Conservation (phyloP, 179 eudicot species). For the Dionaea muscipula region DNA sequence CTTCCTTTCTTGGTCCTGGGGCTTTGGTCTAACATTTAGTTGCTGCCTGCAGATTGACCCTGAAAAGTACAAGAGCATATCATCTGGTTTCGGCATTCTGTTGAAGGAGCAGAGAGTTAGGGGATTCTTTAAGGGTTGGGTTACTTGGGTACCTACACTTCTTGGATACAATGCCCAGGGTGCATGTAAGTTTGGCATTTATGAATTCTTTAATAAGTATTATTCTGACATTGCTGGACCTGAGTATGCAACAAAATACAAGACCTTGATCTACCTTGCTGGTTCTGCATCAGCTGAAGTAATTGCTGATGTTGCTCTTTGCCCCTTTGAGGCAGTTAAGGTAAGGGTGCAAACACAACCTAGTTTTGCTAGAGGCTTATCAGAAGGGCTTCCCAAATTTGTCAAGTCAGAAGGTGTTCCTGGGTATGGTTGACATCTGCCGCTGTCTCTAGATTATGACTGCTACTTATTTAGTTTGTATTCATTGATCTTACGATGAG, state of each 20-base stretch:
- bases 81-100: slow-evolving; percentile 33
- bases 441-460: not conserved
- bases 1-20: too few species aligned
- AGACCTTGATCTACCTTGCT: slow-evolving; percentile 41
- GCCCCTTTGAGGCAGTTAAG: slow-evolving; percentile 54
- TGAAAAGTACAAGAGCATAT: slow-evolving; percentile 37
- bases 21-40: not conserved
- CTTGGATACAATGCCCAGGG: slow-evolving; percentile 55
- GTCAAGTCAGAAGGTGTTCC: slow-evolving; percentile 47
- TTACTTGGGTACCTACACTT: slow-evolving; percentile 40
- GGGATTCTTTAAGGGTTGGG: slow-evolving; percentile 52
- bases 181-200: slow-evolving; percentile 40
- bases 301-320: slow-evolving; percentile 46
- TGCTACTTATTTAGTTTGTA: not conserved
- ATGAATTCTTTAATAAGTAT: slow-evolving; percentile 46
- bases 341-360: slow-evolving; percentile 55
- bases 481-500: not conserved
- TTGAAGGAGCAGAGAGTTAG: slow-evolving; percentile 37
- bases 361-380: slow-evolving; percentile 48
- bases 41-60: slow-evolving; percentile 34
- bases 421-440: slow-evolving; percentile 33
- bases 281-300: slow-evolving; percentile 57
- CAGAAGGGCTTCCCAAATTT: slow-evolving; percentile 43
- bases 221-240: slow-evolving; percentile 50
- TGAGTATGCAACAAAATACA: slow-evolving; percentile 41